Conservation (phyloP, 768 basidiomycete genomes). For the Mycena kentingensis region DNA sequence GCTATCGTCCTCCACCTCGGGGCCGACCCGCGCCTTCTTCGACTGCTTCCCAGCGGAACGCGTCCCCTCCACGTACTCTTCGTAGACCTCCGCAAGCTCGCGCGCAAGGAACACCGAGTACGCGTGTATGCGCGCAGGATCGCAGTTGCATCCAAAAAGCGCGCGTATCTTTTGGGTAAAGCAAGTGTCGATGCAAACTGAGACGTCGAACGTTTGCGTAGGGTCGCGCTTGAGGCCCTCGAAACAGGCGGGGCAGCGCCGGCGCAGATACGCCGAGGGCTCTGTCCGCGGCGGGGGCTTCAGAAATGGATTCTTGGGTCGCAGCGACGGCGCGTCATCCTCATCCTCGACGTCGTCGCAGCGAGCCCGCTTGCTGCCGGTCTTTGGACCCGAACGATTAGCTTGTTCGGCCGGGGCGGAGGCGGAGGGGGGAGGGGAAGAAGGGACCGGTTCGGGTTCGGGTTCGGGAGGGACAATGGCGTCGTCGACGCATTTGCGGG, state of each 20-base stretch:
- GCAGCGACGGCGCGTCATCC: too few species aligned
- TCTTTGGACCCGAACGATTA: neutral
- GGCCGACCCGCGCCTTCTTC: neutral
- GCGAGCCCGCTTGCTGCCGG: too few species aligned
- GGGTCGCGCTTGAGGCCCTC: conserved; percentile 12
- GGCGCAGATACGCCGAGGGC: conserved; percentile 25
- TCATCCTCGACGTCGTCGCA: too few species aligned
- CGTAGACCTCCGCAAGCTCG: conserved; percentile 22
- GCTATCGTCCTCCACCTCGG: conserved; percentile 6
- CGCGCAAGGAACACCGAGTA: conserved; percentile 26
- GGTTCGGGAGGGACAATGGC: neutral
- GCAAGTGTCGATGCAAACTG: too few species aligned
- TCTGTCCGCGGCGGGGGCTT: too few species aligned
- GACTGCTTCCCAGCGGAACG: neutral
- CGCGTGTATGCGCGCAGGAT: conserved; percentile 25
- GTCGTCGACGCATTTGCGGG: too few species aligned
- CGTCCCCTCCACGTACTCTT: conserved; percentile 19
- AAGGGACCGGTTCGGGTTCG: neutral
- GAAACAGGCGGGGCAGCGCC: conserved; percentile 21
- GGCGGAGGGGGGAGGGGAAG: neutral
- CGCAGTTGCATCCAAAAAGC: conserved; percentile 6
- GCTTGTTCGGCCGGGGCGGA: conserved; percentile 11
- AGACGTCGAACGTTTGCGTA: neutral
- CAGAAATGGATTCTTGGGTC: too few species aligned
- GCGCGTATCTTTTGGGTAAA: conserved; percentile 32